phyloP scores from a whole-genome alignment of 1,139 yeast genomes.

The Candida sp. region DNA sequence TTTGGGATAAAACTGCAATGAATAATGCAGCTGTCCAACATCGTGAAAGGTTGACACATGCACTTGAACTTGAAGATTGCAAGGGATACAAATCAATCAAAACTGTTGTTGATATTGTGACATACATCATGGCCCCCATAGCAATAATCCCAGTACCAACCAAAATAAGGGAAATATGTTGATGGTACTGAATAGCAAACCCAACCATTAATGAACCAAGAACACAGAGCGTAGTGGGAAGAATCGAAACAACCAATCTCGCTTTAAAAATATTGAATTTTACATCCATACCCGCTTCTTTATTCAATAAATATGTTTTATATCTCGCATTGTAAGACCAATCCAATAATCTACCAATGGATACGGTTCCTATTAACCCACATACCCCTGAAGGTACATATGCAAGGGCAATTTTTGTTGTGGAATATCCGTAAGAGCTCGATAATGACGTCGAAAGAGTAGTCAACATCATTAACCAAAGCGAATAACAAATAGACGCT shows the following conservation, averaged over 20 bases:
- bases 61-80: slow-evolving; percentile 23
- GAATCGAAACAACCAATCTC: slow-evolving; percentile 20
- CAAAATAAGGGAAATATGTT: slow-evolving; percentile 52
- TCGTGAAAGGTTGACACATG: slow-evolving; percentile 24
- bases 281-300: slow-evolving; percentile 30
- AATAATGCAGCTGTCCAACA: slow-evolving; percentile 58
- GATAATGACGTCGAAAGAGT: slow-evolving; percentile 56
- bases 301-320: slow-evolving; percentile 16
- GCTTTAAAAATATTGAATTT: slow-evolving; percentile 33
- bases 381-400: slow-evolving; percentile 61
- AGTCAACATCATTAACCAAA: slow-evolving; percentile 71
- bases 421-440: slow-evolving; percentile 43
- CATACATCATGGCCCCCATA: slow-evolving; percentile 3
- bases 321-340: slow-evolving; percentile 27
- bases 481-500: slow-evolving; percentile 57
- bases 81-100: slow-evolving; percentile 25
- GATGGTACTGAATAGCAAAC: slow-evolving; percentile 58
- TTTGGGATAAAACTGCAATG: slow-evolving; percentile 56
- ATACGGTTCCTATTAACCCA: slow-evolving; percentile 48
- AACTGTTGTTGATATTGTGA: slow-evolving; percentile 11
- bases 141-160: slow-evolving; percentile 54
- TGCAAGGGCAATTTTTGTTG: slow-evolving; percentile 59
- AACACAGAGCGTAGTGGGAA: slow-evolving; percentile 28
- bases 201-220: slow-evolving; percentile 54
- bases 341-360: slow-evolving; percentile 47